phyloP scores from a whole-genome alignment of 495 filamentous ascomycete genomes.

The Podospora australis region DNA sequence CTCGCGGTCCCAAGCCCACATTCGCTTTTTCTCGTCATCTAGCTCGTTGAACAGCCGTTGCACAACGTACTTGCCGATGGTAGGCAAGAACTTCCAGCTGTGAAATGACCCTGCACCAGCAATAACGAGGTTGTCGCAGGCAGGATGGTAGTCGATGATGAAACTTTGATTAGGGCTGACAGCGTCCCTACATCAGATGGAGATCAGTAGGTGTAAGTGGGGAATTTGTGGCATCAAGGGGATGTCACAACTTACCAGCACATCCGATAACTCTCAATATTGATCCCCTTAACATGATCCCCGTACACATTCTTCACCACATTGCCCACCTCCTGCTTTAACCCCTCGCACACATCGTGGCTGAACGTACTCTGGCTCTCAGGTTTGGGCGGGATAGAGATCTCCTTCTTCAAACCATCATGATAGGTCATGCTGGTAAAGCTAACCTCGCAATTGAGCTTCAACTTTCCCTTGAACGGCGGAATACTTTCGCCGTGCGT shows the following conservation, averaged over 20 bases:
- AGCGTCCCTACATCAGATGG: constrained; percentile 22
- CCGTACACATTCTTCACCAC: not conserved
- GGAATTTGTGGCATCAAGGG: not conserved
- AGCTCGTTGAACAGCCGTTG: constrained; percentile 48
- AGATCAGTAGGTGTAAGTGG: not conserved
- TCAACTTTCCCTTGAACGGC: not conserved
- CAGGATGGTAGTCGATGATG: constrained; percentile 50
- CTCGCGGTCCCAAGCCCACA: constrained; percentile 50
- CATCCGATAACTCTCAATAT: constrained; percentile 5
- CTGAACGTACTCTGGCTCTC: not conserved
- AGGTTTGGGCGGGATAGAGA: not conserved
- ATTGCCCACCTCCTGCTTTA: not conserved
- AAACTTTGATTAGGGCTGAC: constrained; percentile 47
- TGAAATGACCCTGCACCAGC: constrained; percentile 46
- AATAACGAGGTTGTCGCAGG: constrained; percentile 38
- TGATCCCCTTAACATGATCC: not conserved
- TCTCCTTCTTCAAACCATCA: not conserved
- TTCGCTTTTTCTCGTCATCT: constrained; percentile 32
- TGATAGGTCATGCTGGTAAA: constrained; percentile 4
- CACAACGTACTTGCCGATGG: constrained; percentile 52
- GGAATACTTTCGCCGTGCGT: constrained; percentile 3
- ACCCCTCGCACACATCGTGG: constrained; percentile 3
- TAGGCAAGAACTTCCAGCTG: constrained; percentile 56
- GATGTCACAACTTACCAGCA: constrained; percentile 6
- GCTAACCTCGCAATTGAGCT: constrained; percentile 6